Base-by-base conservation (phyloP, 2,329 filamentous ascomycete genomes). In the Diaporthe sp. region DNA sequence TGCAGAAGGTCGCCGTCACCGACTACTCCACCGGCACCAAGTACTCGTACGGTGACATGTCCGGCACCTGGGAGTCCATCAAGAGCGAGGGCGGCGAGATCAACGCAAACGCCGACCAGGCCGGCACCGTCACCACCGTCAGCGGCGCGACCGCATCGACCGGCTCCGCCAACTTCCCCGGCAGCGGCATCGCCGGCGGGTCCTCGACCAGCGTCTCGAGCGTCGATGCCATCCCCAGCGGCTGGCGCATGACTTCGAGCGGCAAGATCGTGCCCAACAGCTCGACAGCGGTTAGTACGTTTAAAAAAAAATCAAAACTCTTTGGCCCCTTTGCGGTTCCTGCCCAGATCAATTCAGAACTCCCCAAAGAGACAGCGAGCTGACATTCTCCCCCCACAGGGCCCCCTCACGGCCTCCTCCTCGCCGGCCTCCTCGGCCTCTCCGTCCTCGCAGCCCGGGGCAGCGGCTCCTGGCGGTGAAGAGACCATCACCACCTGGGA, bases 1-100 rank as follows among this genome's bases (percentile, higher is more conserved):
- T 98, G 81, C 90, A 93, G 84, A 94, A 90, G 42, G 85, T 98
- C 79, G 88, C 89, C 73, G 91, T 98, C 57, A 93, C 92, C 70
- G 97, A 99, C 86, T 99, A 98, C 87, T 98, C 96, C 31, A 98
- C 96, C 1, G 97, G 97, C 72, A 93, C 90, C 25, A 87, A 93
- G 77, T 99, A 99, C 88, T 88, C 87, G 74, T 99, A 98, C 86
- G 90, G 90, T 78, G 94, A 97, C 82, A 90, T 89, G 51, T 93
- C 90, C 65, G 97, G 97, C 65, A 90, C 88, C 31, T 98, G 95
- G 94, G 82, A 91, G 78, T 96, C 94, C 67, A 98, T 99, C 83
- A 85, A 90, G 79, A 92, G 96, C 72, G 89, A 93, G n/a, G 95
- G 92, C 78, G 97, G 97, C 77, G 84, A 87, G 78, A 87, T 98